Evolutionary conservation across 768 basidiomycete genomes (phyloP), one percentile per base, ranked within the genome.

Genomic region (Flagelloscypha sp.): DNA sequence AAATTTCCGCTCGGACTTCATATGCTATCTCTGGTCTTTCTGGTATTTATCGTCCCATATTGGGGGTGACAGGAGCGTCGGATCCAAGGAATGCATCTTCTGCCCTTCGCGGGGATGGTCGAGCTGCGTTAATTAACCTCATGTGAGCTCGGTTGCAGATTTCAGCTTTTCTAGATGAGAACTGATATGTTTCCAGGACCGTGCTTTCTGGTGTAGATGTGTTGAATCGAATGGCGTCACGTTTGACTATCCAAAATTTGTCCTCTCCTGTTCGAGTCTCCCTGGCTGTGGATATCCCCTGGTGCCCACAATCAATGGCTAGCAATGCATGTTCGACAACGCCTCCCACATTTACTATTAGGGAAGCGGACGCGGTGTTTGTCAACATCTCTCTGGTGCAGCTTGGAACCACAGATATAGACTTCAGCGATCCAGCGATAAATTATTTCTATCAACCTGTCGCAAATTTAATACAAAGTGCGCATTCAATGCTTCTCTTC

Each of bases 181-280:
- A n/a, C n/a, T n/a, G n/a, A n/a, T n/a, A n/a, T n/a, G n/a, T n/a
- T n/a, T n/a, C n/a, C n/a, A n/a, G n/a, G n/a, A n/a, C n/a, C n/a
- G n/a, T n/a, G n/a, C n/a, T n/a, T n/a, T n/a, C n/a, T n/a, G n/a
- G n/a, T n/a, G n/a, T n/a, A n/a, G n/a, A n/a, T n/a, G n/a, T n/a
- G n/a, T n/a, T n/a, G n/a, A n/a, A n/a, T n/a, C n/a, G n/a, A n/a
- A n/a, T n/a, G n/a, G n/a, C n/a, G n/a, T n/a, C n/a, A n/a, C n/a
- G n/a, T n/a, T n/a, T n/a, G n/a, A n/a, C n/a, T n/a, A n/a, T n/a
- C n/a, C n/a, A n/a, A n/a, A n/a, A n/a, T n/a, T n/a, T n/a, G n/a
- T n/a, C n/a, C n/a, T n/a, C n/a, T n/a, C 43, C 49, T 15, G 41
- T 41, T 11, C 28, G 44, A n/a, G 13, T 46, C 10, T 57, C 55